Conservation (phyloP, 2,329 filamentous ascomycete species). For the Aspergillus vadensis region DNA sequence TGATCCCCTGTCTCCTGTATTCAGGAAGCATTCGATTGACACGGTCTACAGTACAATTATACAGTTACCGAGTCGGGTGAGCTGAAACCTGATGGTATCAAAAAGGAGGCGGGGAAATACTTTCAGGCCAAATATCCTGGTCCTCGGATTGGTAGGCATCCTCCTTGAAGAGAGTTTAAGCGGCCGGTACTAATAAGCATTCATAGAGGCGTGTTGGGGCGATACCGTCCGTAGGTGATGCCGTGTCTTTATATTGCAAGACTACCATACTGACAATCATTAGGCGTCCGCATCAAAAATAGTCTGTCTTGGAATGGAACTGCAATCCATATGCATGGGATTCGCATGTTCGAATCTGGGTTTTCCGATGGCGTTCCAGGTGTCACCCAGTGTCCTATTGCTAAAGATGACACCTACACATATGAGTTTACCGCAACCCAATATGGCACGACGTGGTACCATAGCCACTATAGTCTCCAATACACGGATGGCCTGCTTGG, state of each 20-base stretch:
- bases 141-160: too few species aligned
- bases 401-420: not conserved
- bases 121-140: too few species aligned
- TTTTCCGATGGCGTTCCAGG: not conserved
- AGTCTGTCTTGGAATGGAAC: not conserved
- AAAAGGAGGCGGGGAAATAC: too few species aligned
- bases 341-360: not conserved
- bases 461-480: not conserved
- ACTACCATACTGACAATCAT: too few species aligned
- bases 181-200: not conserved
- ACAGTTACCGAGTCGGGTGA: too few species aligned
- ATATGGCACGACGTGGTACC: not conserved
- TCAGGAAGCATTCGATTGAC: too few species aligned
- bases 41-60: too few species aligned
- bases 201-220: not conserved
- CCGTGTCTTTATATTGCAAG: too few species aligned
- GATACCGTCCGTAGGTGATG: not conserved
- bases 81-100: too few species aligned
- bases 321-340: not conserved
- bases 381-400: not conserved
- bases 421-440: not conserved
- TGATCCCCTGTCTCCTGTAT: too few species aligned
- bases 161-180: too few species aligned
- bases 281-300: not conserved
- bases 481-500: not conserved